A percentile compares a stretch with the other conserved stretches of the same genome.
These are phyloP conservation scores for Leccinum variabile DNA, from an alignment of 1,284 basidiomycete species.

Conservation along the genomic window DNA sequence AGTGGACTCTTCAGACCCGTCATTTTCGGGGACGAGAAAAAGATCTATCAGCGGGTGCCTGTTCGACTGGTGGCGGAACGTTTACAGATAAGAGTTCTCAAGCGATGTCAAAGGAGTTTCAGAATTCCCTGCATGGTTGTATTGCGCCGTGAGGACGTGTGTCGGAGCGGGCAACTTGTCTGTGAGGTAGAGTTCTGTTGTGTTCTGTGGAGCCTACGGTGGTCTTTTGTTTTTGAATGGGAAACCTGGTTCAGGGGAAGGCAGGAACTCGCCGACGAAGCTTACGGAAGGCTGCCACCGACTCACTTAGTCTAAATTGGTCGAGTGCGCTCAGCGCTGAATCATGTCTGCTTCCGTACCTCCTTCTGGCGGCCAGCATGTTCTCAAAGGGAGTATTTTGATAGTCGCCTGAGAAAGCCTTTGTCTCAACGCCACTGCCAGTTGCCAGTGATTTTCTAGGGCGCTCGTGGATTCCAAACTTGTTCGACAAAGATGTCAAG, in stretches of 20 bases:
- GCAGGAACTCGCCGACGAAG: slow-evolving; percentile 12
- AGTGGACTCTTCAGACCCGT: slow-evolving; percentile 6
- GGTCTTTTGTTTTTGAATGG: slow-evolving; percentile 8
- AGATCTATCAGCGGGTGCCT: slow-evolving; percentile 19
- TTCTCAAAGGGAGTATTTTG: slow-evolving; percentile 3
- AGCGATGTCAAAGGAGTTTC: slow-evolving; percentile 5
- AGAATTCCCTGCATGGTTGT: slow-evolving; percentile 27
- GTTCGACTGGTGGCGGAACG: slow-evolving; percentile 12
- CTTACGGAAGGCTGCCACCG: slow-evolving; percentile 15
- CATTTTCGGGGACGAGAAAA: slow-evolving; percentile 12
- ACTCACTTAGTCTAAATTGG: slow-evolving; percentile 11
- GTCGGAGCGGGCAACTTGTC: not conserved
- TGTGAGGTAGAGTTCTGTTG: slow-evolving; percentile 5
- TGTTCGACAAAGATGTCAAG: not conserved
- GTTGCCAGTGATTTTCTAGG: slow-evolving; percentile 2
- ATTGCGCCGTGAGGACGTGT: slow-evolving; percentile 16
- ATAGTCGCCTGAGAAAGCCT: slow-evolving; percentile 8
- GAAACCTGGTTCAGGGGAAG: slow-evolving; percentile 9
- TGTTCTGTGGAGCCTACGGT: not conserved
- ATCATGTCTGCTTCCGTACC: slow-evolving; percentile 7
- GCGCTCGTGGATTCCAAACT: not conserved
- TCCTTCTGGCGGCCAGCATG: not conserved
- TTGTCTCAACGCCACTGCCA: slow-evolving; percentile 7
- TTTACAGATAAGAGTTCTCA: slow-evolving; percentile 11
- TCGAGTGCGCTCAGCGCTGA: slow-evolving; percentile 6